phyloP scores from a whole-genome alignment of 2,329 filamentous ascomycete species.

The Tolypocladium endophyticum region DNA sequence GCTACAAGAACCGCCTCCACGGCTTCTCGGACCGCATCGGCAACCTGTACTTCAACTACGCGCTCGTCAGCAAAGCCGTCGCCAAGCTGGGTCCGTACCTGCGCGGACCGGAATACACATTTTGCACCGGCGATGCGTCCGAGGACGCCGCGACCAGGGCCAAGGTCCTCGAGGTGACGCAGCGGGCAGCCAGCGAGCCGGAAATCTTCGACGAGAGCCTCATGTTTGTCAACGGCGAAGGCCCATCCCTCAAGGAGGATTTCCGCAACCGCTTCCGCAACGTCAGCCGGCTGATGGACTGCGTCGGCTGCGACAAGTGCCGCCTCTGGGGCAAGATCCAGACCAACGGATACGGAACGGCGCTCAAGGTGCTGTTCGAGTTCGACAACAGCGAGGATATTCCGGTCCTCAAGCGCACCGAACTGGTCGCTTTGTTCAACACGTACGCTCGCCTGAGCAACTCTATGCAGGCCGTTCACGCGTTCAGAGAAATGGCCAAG shows the following conservation, averaged over 20 bases:
- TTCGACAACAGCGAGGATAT: slow-evolving; percentile 55
- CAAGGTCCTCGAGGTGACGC: slow-evolving; percentile 69
- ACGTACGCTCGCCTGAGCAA: slow-evolving; percentile 81
- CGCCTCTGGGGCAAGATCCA: slow-evolving; percentile 96
- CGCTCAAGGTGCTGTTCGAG: slow-evolving; percentile 92
- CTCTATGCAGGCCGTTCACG: slow-evolving; percentile 63
- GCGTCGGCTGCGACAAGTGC: slow-evolving; percentile 97
- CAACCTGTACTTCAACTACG: slow-evolving; percentile 99
- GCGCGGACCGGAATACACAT: slow-evolving; percentile 61
- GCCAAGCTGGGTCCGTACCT: slow-evolving; percentile 82
- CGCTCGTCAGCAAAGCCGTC: slow-evolving; percentile 82
- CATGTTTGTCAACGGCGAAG: slow-evolving; percentile 80
- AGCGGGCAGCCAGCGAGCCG: slow-evolving; percentile 56
- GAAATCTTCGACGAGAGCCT: slow-evolving; percentile 89
- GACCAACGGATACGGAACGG: slow-evolving; percentile 87
- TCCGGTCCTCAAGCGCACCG: slow-evolving; percentile 72
- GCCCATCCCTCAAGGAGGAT: slow-evolving; percentile 80
- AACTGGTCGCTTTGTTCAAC: slow-evolving; percentile 90
- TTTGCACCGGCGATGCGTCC: slow-evolving; percentile 74
- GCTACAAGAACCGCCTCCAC: slow-evolving; percentile 82
- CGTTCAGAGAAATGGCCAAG: slow-evolving; percentile 53
- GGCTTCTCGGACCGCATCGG: slow-evolving; percentile 81
- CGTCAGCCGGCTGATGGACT: slow-evolving; percentile 95
- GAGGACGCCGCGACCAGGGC: slow-evolving; percentile 72
- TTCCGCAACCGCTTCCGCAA: slow-evolving; percentile 97